phyloP scores from a whole-genome alignment of 345 rosid genomes.

The Rhodamnia rubescens region DNA sequence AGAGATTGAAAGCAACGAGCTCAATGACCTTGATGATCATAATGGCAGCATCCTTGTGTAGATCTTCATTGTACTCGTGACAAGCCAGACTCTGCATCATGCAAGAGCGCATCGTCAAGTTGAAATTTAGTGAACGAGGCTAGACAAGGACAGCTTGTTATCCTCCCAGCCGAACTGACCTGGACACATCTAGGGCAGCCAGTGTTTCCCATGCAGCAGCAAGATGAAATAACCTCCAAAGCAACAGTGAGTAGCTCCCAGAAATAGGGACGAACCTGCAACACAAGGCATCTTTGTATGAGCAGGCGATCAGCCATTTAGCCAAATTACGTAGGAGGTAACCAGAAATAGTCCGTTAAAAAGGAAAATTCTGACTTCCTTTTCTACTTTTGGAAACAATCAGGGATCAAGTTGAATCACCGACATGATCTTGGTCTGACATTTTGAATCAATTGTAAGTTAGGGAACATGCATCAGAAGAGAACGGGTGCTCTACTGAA shows the following conservation, averaged over 20 bases:
- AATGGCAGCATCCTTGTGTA: slow-evolving; percentile 76
- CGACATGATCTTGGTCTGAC: neutral
- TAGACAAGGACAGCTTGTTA: neutral
- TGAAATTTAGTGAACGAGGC: neutral
- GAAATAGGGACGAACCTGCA: slow-evolving; percentile 69
- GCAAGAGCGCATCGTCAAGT: neutral
- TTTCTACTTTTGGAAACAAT: neutral
- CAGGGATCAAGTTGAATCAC: neutral
- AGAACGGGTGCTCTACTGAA: neutral
- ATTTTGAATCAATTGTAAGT: too few relatives aligned
- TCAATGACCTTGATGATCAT: slow-evolving; percentile 51
- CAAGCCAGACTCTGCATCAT: slow-evolving; percentile 49
- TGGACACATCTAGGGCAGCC: slow-evolving; percentile 90
- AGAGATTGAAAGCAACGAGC: neutral
- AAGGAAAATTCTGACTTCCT: neutral
- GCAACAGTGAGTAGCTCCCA: slow-evolving; percentile 56
- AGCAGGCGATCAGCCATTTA: neutral
- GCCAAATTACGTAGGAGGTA: neutral
- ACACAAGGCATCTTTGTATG: neutral
- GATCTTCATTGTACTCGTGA: slow-evolving; percentile 61
- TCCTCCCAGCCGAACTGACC: slow-evolving; percentile 13
- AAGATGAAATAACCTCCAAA: slow-evolving; percentile 56
- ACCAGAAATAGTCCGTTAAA: neutral
- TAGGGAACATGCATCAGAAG: neutral
- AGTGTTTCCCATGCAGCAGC: slow-evolving; percentile 43